Evolutionary conservation across 495 filamentous ascomycete genomes (phyloP).

Genomic region (Tuber aestivum): DNA sequence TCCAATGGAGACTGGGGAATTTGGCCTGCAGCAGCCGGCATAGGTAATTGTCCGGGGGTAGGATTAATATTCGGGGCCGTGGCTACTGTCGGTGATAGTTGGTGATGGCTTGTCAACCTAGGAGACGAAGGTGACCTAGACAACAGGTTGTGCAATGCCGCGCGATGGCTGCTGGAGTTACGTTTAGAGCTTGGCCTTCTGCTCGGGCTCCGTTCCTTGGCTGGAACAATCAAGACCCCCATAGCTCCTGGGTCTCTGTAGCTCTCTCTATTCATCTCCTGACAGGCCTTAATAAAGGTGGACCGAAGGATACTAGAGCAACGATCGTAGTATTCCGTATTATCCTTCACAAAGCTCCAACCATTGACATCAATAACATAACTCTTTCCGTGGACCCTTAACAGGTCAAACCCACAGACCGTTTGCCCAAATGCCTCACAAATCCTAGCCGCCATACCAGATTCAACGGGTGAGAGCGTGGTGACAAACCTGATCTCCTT

Average conservation of each 20-base stretch:
- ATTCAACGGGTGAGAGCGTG: conserved; percentile 70
- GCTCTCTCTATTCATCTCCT: conserved; percentile 48
- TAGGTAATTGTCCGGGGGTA: conserved; percentile 31
- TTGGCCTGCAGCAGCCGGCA: conserved; percentile 26
- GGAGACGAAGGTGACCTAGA: conserved; percentile 39
- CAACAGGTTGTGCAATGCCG: conserved; percentile 53
- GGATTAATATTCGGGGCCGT: conserved; percentile 39
- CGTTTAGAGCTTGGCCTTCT: conserved; percentile 39
- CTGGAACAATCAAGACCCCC: conserved; percentile 31
- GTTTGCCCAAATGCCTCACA: conserved; percentile 87
- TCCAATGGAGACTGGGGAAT: conserved; percentile 43
- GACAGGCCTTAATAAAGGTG: conserved; percentile 74
- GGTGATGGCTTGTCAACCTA: conserved; percentile 50
- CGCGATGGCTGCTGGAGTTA: conserved; percentile 37
- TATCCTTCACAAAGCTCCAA: conserved; percentile 99
- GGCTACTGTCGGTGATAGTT: conserved; percentile 43
- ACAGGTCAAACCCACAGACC: conserved; percentile 93
- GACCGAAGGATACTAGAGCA: conserved; percentile 77
- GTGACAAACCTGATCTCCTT: conserved; percentile 97
- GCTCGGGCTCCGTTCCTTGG: conserved; percentile 36
- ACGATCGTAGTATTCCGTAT: conserved; percentile 95
- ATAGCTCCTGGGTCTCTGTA: conserved; percentile 32
- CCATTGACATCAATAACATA: conserved; percentile 99
- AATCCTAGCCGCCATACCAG: conserved; percentile 79
- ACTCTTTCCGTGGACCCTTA: conserved; percentile 79